Conservation (phyloP, 768 basidiomycete species). For the Lentinula sp. region DNA sequence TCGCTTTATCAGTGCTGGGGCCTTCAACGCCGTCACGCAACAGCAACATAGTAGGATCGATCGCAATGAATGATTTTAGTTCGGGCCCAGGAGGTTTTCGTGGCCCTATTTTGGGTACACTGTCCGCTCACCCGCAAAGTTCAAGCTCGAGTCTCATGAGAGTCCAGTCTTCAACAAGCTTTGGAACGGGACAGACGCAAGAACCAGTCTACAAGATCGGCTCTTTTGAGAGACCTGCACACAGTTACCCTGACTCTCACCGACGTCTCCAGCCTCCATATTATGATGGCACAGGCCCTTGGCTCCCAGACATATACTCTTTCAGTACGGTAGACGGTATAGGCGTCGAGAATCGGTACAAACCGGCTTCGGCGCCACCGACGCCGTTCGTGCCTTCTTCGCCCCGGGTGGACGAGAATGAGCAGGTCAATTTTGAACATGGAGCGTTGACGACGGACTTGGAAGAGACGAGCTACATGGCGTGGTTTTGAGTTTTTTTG, state of each 20-base stretch:
- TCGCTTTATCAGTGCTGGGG: background rate
- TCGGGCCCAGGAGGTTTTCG: background rate
- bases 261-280: background rate
- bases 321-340: constrained; percentile 33
- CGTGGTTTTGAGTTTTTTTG: constrained; percentile 45
- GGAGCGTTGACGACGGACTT: constrained; percentile 50
- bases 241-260: background rate
- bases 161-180: background rate
- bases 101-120: too few relatives aligned
- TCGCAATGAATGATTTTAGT: background rate
- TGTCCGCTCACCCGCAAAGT: background rate
- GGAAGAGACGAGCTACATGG: constrained; percentile 63
- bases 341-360: constrained; percentile 34
- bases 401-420: constrained; percentile 47
- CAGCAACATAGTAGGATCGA: background rate
- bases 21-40: background rate
- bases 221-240: too few relatives aligned
- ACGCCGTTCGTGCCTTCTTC: constrained; percentile 41
- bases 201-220: background rate
- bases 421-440: constrained; percentile 56
- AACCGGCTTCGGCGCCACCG: constrained; percentile 26
- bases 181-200: background rate
- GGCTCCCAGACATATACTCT: constrained; percentile 42
- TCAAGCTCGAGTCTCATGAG: background rate
- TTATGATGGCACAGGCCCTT: constrained; percentile 11